phyloP scores from a whole-genome alignment of 192 early-diverging fungal species.

The Jimgerdemannia flammicorona region DNA sequence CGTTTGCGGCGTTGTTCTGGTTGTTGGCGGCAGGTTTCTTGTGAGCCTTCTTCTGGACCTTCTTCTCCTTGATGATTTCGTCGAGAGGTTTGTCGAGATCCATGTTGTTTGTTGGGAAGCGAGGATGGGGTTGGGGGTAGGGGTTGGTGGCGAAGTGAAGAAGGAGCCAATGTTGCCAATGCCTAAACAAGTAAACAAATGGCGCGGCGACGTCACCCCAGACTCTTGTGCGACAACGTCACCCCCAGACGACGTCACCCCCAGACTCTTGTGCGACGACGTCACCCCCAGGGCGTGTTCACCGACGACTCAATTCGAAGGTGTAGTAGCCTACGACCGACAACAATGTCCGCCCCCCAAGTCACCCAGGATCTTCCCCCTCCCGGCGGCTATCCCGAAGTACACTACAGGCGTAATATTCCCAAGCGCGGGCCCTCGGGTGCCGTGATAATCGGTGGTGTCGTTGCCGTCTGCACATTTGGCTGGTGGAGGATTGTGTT shows the following conservation, averaged over 20 bases:
- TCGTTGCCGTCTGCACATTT: constrained; percentile 72
- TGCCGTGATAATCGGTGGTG: constrained; percentile 68
- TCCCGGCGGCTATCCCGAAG: constrained; percentile 76
- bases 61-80: constrained; percentile 35
- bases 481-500: constrained; percentile 74
- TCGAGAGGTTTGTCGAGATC: constrained; percentile 37
- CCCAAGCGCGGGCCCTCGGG: constrained; percentile 92
- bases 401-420: constrained; percentile 85
- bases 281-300: no score
- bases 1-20: constrained; percentile 4
- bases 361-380: constrained; percentile 69
- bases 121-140: neutral
- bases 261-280: neutral
- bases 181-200: neutral
- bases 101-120: constrained; percentile 6
- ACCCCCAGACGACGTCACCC: neutral
- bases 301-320: neutral
- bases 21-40: constrained; percentile 6
- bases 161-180: neutral
- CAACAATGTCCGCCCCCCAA: constrained; percentile 5
- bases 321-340: neutral
- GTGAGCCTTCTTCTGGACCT: constrained; percentile 13
- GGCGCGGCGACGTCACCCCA: neutral
- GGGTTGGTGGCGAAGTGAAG: neutral
- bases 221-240: neutral